phyloP scores from a whole-genome alignment of 345 rosid genomes.

The Orychophragmus violaceus region DNA sequence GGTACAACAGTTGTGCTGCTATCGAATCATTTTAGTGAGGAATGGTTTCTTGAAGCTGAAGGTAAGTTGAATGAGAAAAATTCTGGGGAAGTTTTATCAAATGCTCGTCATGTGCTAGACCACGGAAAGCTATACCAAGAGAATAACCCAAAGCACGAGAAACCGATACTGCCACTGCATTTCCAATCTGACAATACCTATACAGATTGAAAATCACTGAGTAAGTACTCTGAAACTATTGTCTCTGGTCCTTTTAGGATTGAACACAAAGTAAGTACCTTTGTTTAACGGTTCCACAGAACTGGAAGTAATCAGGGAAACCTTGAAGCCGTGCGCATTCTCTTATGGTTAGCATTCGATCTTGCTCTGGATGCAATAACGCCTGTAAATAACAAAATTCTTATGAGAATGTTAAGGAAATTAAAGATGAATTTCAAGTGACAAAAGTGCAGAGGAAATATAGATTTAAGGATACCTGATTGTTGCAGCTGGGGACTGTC shows the following conservation, averaged over 20 bases:
- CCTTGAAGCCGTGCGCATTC: conserved; percentile 96
- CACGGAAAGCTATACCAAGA: conserved; percentile 61
- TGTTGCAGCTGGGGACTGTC: conserved; percentile 53
- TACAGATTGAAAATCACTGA: neutral
- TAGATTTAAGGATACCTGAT: conserved; percentile 44
- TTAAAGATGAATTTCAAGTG: neutral
- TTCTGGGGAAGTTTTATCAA: conserved; percentile 60
- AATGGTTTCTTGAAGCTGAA: conserved; percentile 32
- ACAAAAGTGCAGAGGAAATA: conserved; percentile 9
- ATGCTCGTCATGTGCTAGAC: conserved; percentile 39
- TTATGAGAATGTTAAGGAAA: neutral
- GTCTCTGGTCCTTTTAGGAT: neutral
- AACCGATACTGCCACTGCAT: conserved; percentile 80
- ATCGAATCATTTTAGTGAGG: conserved; percentile 5
- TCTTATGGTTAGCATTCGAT: conserved; percentile 75
- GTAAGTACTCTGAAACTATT: neutral
- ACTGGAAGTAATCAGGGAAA: conserved; percentile 91
- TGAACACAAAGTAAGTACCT: conserved; percentile 38
- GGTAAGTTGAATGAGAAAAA: conserved; percentile 61
- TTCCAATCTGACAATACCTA: conserved; percentile 89
- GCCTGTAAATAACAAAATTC: conserved; percentile 39
- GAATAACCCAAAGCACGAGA: conserved; percentile 78
- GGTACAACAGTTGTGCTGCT: neutral
- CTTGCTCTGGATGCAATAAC: conserved; percentile 87
- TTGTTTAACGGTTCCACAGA: conserved; percentile 62